Conservation (phyloP, 192 early-diverging fungal species). For the Rhizoclosmatium globosum region DNA sequence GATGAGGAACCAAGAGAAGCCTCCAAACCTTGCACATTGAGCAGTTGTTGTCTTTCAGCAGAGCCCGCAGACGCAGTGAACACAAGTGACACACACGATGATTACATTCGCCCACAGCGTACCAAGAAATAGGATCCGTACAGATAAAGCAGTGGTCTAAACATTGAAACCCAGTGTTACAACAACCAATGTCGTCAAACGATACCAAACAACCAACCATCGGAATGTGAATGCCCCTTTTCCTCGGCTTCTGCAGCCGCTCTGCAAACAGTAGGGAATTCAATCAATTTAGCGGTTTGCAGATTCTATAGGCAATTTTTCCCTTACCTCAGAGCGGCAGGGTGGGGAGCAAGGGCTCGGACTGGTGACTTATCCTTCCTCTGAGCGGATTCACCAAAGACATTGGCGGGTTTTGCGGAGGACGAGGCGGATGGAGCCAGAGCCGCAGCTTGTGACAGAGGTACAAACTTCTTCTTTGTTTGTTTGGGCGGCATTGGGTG, state of each 20-base stretch:
- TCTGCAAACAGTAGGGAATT: not conserved
- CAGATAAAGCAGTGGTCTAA: slow-evolving; percentile 85
- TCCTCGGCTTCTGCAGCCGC: slow-evolving; percentile 17
- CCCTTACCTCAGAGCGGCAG: slow-evolving; percentile 21
- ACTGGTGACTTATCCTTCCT: not conserved
- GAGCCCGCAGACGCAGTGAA: slow-evolving; percentile 85
- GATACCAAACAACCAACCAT: not conserved
- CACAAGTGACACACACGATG: slow-evolving; percentile 95
- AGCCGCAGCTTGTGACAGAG: not conserved
- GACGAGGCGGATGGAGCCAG: not conserved
- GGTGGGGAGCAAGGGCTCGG: slow-evolving; percentile 14
- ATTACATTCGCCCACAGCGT: slow-evolving; percentile 88
- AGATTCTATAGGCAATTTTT: not conserved
- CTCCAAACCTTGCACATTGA: slow-evolving; percentile 85
- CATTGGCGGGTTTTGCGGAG: not conserved
- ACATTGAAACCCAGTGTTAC: not conserved
- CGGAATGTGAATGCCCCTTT: not conserved
- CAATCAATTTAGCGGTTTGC: not conserved
- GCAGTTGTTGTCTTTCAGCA: slow-evolving; percentile 88
- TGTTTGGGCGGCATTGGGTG: slow-evolving; percentile 13
- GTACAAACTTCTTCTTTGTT: slow-evolving; percentile 32
- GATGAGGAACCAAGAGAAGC: slow-evolving; percentile 5
- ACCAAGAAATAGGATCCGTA: slow-evolving; percentile 79
- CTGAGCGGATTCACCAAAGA: not conserved
- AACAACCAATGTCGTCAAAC: not conserved